These are phyloP conservation scores for Monosporascus sp. DNA, from an alignment of 2,329 filamentous ascomycete species.

Conservation along the genomic window DNA sequence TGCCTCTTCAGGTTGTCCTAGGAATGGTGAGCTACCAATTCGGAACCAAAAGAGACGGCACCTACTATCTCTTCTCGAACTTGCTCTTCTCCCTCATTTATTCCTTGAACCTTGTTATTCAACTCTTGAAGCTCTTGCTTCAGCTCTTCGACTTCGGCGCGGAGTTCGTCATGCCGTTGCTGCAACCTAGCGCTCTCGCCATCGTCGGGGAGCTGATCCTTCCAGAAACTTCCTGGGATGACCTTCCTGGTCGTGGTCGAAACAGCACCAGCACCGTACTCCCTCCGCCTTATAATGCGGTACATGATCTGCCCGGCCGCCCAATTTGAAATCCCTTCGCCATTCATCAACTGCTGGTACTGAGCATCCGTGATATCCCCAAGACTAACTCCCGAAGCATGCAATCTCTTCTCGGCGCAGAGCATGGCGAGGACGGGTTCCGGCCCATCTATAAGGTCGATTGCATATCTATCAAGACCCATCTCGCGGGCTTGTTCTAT, in stretches of 20 bases:
- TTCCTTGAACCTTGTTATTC: constrained; percentile 31
- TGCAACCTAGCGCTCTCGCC: constrained; percentile 59
- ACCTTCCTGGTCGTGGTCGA: constrained; percentile 65
- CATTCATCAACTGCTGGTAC: constrained; percentile 59
- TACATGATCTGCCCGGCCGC: constrained; percentile 63
- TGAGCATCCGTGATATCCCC: constrained; percentile 61
- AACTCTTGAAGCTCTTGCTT: constrained; percentile 29
- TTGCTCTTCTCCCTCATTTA: constrained; percentile 35
- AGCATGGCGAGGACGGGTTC: constrained; percentile 83
- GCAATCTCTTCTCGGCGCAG: constrained; percentile 66
- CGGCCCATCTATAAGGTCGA: constrained; percentile 76
- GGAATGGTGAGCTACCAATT: constrained; percentile 15
- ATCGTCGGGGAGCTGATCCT: constrained; percentile 67
- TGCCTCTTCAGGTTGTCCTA: constrained; percentile 51
- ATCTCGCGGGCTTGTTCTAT: constrained; percentile 47
- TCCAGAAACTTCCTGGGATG: constrained; percentile 63
- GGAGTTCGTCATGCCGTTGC: constrained; percentile 42
- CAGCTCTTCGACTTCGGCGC: constrained; percentile 30
- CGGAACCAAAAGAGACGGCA: constrained; percentile 1
- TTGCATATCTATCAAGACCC: constrained; percentile 76
- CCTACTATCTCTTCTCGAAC: constrained; percentile 43
- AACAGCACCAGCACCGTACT: constrained; percentile 72
- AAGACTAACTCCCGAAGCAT: constrained; percentile 62
- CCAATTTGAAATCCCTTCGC: constrained; percentile 60
- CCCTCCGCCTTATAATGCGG: constrained; percentile 63